Percentiles rank a stretch among this genome's conserved stretches.
Conservation (phyloP, 2,329 filamentous ascomycete species). For the Chrysoporthe cubensis region DNA sequence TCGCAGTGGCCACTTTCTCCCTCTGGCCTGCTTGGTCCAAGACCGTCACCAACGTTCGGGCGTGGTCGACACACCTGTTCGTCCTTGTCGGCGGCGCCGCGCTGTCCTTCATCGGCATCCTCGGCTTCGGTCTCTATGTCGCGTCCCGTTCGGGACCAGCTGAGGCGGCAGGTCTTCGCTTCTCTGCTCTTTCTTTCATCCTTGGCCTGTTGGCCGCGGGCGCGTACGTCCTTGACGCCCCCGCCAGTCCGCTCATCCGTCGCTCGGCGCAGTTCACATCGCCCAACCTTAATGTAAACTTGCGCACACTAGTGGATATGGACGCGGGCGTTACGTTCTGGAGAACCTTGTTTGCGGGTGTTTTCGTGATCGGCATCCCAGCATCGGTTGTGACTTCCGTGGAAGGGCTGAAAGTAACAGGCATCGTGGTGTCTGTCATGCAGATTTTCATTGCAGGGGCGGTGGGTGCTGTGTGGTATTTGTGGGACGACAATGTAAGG, state of each 20-base stretch:
- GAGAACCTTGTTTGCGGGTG: constrained; percentile 46
- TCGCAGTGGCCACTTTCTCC: constrained; percentile 39
- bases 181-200: constrained; percentile 49
- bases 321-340: constrained; percentile 46
- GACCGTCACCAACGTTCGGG: constrained; percentile 34
- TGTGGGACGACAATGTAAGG: constrained; percentile 46
- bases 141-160: constrained; percentile 28
- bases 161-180: constrained; percentile 35
- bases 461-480: constrained; percentile 45
- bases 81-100: constrained; percentile 39
- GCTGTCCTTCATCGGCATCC: constrained; percentile 46
- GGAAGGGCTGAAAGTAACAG: constrained; percentile 43
- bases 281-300: constrained; percentile 48
- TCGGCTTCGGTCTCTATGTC: constrained; percentile 51
- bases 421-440: constrained; percentile 46
- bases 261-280: constrained; percentile 55
- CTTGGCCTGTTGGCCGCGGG: constrained; percentile 53
- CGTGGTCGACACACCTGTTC: constrained; percentile 37
- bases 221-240: constrained; percentile 44
- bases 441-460: constrained; percentile 45
- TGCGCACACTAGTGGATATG: constrained; percentile 55
- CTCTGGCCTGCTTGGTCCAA: constrained; percentile 34
- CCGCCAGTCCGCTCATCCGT: constrained; percentile 47
- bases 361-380: constrained; percentile 50
- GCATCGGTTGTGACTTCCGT: constrained; percentile 38